Base-by-base conservation (phyloP, 1,139 yeast genomes). In the Spathaspora sp. region DNA sequence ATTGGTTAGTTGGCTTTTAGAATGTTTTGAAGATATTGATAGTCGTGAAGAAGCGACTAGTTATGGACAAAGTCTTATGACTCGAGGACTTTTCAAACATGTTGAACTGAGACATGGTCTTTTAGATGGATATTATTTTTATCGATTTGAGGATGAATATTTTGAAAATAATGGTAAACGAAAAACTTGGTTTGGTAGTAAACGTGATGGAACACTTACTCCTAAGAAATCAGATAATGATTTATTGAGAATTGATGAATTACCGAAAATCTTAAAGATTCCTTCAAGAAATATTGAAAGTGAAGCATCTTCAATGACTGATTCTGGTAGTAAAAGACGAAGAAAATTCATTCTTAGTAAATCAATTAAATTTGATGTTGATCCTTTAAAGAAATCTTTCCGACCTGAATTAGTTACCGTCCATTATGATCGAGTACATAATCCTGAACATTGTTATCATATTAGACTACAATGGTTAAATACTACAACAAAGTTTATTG, bases 371-470 rank as follows among this genome's bases (percentile, higher is more conserved):
- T 81, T 82, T 56, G 89, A 93, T 63, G 81, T 89, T 20, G 99
- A 93, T 60, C 88, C 95, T 0, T 69, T 75, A 34, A 72, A 73
- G 3, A 78, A 82, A 50, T 89, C 97, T 0, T 82, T 82, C 60
- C 80, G 91, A 47, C 86, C 88, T 0, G 99, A 95, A 57, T 66
- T 83, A 10, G 72, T 91, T 36, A 82, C 84, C 2, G 90, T 93
- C 3, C 98, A 93, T 64, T 88, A 89, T 58, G 99, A 95, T 61
- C 77, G 84, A 46, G 93, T 90, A 3, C 98, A 90, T 60, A 93
- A 91, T 60, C 97, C 98, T 0, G 95, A 89, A 51, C 96, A 91
- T 59, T 91, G 98, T 59, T 95, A 84, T 68, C 99, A 91, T 58
- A 77, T 95, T 33, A 74, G 97, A 45, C 67, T 93, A 25, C 97